Conservation (phyloP, 345 rosid species). For the Turritis glabra region DNA sequence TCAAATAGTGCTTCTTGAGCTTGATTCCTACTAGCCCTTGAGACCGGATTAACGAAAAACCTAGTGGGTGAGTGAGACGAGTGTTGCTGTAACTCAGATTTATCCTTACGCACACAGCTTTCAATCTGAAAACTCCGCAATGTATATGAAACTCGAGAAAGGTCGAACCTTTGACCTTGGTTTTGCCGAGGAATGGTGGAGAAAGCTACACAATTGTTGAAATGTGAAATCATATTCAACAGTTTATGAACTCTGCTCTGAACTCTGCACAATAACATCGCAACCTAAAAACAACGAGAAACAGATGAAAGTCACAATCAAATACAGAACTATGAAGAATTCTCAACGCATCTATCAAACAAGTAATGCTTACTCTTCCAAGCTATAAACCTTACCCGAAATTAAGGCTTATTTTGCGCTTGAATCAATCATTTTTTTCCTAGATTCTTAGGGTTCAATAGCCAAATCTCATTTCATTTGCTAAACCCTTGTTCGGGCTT, state of each 20-base stretch:
- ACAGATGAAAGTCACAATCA: not conserved
- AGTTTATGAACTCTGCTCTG: slow-evolving; percentile 29
- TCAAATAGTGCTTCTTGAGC: slow-evolving; percentile 71
- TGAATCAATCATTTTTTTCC: not conserved
- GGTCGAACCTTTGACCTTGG: slow-evolving; percentile 32
- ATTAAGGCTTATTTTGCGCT: not conserved
- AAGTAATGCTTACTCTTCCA: not conserved
- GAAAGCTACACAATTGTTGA: slow-evolving; percentile 30
- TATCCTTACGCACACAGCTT: slow-evolving; percentile 28
- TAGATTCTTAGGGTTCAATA: slow-evolving; percentile 11
- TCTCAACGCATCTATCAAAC: not conserved
- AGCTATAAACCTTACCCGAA: not conserved
- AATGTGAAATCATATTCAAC: slow-evolving; percentile 44
- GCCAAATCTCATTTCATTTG: not conserved
- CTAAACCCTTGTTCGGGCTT: slow-evolving; percentile 12
- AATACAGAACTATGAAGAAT: slow-evolving; percentile 3
- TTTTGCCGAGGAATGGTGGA: slow-evolving; percentile 37
- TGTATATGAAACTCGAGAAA: slow-evolving; percentile 36
- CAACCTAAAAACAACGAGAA: slow-evolving; percentile 5
- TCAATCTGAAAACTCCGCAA: slow-evolving; percentile 39
- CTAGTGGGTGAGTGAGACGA: slow-evolving; percentile 37
- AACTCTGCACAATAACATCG: slow-evolving; percentile 45
- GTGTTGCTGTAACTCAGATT: slow-evolving; percentile 23
- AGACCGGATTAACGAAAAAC: slow-evolving; percentile 34
- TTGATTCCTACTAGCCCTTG: slow-evolving; percentile 48